These are phyloP conservation scores for Brassica napus DNA, from an alignment of 345 rosid genomes.

Conservation along the genomic window DNA sequence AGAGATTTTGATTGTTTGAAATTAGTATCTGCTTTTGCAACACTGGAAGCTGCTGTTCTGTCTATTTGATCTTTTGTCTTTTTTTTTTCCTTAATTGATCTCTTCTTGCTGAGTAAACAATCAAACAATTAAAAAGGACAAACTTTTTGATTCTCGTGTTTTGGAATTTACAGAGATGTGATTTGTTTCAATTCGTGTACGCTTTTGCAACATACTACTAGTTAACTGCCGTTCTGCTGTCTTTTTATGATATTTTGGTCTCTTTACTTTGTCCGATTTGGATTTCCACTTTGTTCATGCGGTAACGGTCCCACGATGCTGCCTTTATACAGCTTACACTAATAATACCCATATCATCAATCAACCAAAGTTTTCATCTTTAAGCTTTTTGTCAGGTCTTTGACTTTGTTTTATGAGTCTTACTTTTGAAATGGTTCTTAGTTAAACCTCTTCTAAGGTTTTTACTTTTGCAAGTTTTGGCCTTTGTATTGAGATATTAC, in stretches of 20 bases:
- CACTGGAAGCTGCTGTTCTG: slow-evolving; percentile 33
- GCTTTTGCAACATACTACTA: not conserved
- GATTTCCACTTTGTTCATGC: slow-evolving; percentile 33
- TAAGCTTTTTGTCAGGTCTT: not conserved
- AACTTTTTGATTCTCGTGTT: not conserved
- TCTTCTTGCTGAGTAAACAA: not conserved
- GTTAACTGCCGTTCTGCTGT: not conserved
- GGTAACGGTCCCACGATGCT: slow-evolving; percentile 17
- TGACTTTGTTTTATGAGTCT: not conserved
- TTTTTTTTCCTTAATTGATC: not conserved
- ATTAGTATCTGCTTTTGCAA: slow-evolving; percentile 13
- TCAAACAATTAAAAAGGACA: not conserved
- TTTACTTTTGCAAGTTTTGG: too few relatives aligned
- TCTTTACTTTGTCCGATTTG: slow-evolving; percentile 11
- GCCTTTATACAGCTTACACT: not conserved
- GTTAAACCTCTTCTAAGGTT: too few relatives aligned
- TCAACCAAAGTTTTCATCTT: slow-evolving; percentile 20
- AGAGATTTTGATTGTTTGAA: not conserved
- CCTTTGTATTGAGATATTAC: too few relatives aligned
- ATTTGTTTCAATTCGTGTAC: not conserved
- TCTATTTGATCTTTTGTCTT: not conserved
- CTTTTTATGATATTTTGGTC: not conserved
- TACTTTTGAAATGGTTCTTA: not conserved
- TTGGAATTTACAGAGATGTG: not conserved
- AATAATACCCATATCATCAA: not conserved